Conservation (phyloP, 2,329 filamentous ascomycete genomes). For the Aspergillus pseudoterreus region DNA sequence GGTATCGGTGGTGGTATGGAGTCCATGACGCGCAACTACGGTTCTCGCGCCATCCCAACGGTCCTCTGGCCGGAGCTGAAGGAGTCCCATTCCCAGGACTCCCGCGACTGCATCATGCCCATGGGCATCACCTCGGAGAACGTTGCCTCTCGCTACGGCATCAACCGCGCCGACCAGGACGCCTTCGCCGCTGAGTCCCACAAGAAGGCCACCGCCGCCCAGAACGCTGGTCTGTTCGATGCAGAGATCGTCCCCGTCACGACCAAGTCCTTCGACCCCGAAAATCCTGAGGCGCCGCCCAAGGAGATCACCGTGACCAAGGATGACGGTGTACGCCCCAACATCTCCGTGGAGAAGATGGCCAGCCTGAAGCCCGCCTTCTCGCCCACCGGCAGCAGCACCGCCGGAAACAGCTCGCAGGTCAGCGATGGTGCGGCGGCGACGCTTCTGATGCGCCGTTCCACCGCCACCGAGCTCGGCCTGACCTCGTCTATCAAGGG, state of each 20-base stretch:
- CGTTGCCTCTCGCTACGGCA: constrained; percentile 71
- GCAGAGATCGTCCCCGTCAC: constrained; percentile 76
- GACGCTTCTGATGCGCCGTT: constrained; percentile 78
- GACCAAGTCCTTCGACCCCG: constrained; percentile 63
- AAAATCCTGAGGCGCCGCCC: constrained; percentile 55
- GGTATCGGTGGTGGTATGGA: constrained; percentile 91
- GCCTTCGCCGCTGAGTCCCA: constrained; percentile 75
- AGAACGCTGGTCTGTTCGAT: constrained; percentile 66
- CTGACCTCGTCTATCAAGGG: constrained; percentile 68
- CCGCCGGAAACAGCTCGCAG: constrained; percentile 81
- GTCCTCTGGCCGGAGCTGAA: constrained; percentile 73
- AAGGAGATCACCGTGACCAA: constrained; percentile 65
- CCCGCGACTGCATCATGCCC: constrained; percentile 83
- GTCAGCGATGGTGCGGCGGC: constrained; percentile 86
- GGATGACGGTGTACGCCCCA: constrained; percentile 79
- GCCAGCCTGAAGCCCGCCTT: constrained; percentile 83
- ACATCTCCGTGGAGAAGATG: constrained; percentile 66
- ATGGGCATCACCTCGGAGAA: constrained; percentile 93
- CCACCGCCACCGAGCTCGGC: constrained; percentile 70
- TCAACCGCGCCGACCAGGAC: constrained; percentile 75
- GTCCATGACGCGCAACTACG: constrained; percentile 94
- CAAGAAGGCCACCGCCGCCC: constrained; percentile 66
- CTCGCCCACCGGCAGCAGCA: constrained; percentile 67
- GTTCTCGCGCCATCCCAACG: constrained; percentile 74
- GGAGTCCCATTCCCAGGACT: constrained; percentile 62